Evolutionary conservation across 139 green algal species (phyloP).

Genomic region (Chloropicon primus): DNA sequence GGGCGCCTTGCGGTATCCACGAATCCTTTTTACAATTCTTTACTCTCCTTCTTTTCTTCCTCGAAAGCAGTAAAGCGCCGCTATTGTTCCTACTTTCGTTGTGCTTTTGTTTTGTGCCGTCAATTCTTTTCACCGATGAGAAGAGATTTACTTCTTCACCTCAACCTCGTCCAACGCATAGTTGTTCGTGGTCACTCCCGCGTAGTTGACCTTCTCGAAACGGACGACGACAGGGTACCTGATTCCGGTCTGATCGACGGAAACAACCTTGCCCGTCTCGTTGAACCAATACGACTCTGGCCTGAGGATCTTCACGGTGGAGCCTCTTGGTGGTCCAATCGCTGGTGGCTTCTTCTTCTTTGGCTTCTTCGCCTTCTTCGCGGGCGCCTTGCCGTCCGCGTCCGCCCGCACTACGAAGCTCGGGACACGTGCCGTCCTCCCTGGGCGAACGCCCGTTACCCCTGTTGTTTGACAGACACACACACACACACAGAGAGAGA

Average conservation of each 20-base stretch:
- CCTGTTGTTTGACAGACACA: not conserved
- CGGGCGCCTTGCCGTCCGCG: not conserved
- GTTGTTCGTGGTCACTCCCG: slow-evolving; percentile 96
- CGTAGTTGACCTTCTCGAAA: slow-evolving; percentile 97
- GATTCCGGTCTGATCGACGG: slow-evolving; percentile 77
- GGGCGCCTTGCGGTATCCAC: too few relatives aligned
- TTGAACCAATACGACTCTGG: slow-evolving; percentile 99
- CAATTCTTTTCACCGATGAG: not conserved
- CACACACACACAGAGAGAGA: not conserved
- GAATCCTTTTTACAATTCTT: too few relatives aligned
- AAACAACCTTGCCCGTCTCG: slow-evolving; percentile 94
- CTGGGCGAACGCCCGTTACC: not conserved
- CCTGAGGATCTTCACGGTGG: slow-evolving; percentile 76
- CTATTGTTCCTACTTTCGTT: too few relatives aligned
- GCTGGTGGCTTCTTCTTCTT: not conserved
- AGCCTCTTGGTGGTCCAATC: not conserved
- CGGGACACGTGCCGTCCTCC: not conserved
- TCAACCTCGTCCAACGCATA: slow-evolving; percentile 85
- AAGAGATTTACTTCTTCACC: not conserved
- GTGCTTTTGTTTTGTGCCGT: not conserved
- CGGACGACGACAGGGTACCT: slow-evolving; percentile 38
- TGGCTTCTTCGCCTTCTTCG: not conserved
- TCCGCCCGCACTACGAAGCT: not conserved
- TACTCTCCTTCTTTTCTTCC: too few relatives aligned
- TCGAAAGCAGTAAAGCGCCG: too few relatives aligned